A percentile compares a stretch with the other conserved stretches of the same genome.
Evolutionary conservation across 805 yeast genomes (phyloP).

Genomic region (Komagataella kurtzmanii): DNA sequence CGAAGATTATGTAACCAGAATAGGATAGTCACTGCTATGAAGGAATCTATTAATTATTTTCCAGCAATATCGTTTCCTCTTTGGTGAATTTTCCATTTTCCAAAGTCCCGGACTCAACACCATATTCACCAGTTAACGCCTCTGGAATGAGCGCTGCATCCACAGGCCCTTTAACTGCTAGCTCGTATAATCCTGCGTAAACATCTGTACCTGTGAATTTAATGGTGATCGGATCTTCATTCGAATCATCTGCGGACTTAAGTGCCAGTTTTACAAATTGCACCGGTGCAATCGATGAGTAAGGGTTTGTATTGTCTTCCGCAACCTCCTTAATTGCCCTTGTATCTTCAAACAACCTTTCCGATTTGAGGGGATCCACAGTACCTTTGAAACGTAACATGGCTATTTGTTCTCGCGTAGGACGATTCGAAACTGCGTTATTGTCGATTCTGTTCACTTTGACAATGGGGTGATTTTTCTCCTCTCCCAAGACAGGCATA

Average conservation of each 20-base stretch:
- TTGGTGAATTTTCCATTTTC: slow-evolving; percentile 21
- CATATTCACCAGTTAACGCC: slow-evolving; percentile 74
- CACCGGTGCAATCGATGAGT: slow-evolving; percentile 44
- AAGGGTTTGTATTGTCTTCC: slow-evolving; percentile 14
- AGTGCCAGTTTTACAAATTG: slow-evolving; percentile 31
- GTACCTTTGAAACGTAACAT: slow-evolving; percentile 52
- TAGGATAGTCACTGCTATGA: background rate
- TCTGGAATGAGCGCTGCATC: slow-evolving; percentile 50
- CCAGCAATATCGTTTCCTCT: background rate
- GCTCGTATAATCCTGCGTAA: slow-evolving; percentile 66
- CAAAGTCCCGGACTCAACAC: slow-evolving; percentile 33
- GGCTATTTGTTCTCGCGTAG: slow-evolving; percentile 27
- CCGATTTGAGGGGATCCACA: slow-evolving; percentile 18
- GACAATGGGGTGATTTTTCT: slow-evolving; percentile 26
- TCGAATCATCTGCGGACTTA: slow-evolving; percentile 1
- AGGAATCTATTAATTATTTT: background rate
- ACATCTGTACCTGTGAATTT: slow-evolving; percentile 55
- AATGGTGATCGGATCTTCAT: slow-evolving; percentile 10
- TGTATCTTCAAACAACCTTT: slow-evolving; percentile 25
- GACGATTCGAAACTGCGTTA: slow-evolving; percentile 6
- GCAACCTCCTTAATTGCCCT: slow-evolving; percentile 10
- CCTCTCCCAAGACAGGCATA: slow-evolving; percentile 42
- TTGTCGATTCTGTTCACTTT: slow-evolving; percentile 7
- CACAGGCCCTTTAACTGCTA: slow-evolving; percentile 33
- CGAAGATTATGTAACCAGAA: slow-evolving; percentile 7